A percentile compares a stretch with the other conserved stretches of the same genome.
Evolutionary conservation across 306 rosid genomes (phyloP).

Genomic region (Malus fusca): DNA sequence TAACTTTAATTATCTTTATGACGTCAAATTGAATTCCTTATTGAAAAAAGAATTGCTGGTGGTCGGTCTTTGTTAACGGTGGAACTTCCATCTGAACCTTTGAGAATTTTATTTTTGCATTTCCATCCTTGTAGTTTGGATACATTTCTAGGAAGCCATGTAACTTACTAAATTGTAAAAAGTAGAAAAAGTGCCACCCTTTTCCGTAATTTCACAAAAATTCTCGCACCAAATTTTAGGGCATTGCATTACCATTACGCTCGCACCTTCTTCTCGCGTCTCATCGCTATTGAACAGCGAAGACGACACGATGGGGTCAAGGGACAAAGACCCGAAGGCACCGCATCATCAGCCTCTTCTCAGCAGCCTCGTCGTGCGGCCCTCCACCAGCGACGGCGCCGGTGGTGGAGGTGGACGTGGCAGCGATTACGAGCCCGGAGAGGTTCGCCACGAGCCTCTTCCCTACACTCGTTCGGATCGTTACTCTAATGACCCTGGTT

Average conservation of each 20-base stretch:
- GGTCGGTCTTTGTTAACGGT: background rate
- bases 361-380: slow-evolving; percentile 54
- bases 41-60: background rate
- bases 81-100: background rate
- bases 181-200: background rate
- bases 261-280: background rate
- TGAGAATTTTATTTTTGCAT: background rate
- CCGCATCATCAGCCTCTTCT: slow-evolving; percentile 45
- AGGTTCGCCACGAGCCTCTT: slow-evolving; percentile 45
- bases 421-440: slow-evolving; percentile 47
- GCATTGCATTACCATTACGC: background rate
- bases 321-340: slow-evolving; percentile 39
- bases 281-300: background rate
- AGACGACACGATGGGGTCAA: slow-evolving; percentile 28
- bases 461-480: slow-evolving; percentile 41
- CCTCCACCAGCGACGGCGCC: slow-evolving; percentile 40
- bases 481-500: slow-evolving; percentile 34
- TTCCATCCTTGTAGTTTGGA: background rate
- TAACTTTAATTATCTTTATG: no score
- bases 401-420: slow-evolving; percentile 32
- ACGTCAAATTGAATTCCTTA: no score
- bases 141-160: background rate
- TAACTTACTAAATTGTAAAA: no score
- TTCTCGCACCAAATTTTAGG: background rate
- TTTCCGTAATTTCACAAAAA: background rate